These are phyloP conservation scores for Telfairia occidentalis DNA, from an alignment of 331 rosid genomes.

Conservation along the genomic window DNA sequence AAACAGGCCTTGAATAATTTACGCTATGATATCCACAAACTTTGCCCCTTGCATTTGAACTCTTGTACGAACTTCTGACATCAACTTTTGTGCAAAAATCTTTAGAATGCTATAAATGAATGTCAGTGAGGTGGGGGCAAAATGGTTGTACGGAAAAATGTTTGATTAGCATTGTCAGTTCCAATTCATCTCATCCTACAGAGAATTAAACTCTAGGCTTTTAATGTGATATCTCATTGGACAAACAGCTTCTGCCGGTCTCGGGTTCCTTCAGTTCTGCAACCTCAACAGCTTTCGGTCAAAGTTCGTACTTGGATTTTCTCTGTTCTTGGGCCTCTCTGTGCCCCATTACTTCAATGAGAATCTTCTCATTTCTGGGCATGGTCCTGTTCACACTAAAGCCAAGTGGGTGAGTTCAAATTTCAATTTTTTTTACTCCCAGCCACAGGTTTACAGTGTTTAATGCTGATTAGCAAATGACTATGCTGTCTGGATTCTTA, in stretches of 20 bases:
- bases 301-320: constrained; percentile 63
- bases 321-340: constrained; percentile 78
- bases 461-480: neutral
- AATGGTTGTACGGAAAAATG: neutral
- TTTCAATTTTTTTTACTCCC: too few relatives aligned
- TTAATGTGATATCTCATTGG: constrained; percentile 2
- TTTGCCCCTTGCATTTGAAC: neutral
- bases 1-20: neutral
- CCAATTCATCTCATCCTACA: neutral
- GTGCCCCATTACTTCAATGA: constrained; percentile 62
- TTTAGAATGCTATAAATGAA: constrained; percentile 1
- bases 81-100: neutral
- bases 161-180: neutral
- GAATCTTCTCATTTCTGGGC: constrained; percentile 28
- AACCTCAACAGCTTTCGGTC: constrained; percentile 70
- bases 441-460: too few relatives aligned
- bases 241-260: constrained; percentile 64
- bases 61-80: too few relatives aligned
- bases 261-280: constrained; percentile 71
- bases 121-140: constrained; percentile 7
- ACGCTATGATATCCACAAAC: neutral
- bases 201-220: constrained; percentile 6
- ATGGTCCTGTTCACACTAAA: constrained; percentile 59
- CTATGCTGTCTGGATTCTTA: neutral
- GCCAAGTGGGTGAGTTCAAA: constrained; percentile 36